phyloP scores from a whole-genome alignment of 495 filamentous ascomycete genomes.

The Antarctomyces pellizariae region DNA sequence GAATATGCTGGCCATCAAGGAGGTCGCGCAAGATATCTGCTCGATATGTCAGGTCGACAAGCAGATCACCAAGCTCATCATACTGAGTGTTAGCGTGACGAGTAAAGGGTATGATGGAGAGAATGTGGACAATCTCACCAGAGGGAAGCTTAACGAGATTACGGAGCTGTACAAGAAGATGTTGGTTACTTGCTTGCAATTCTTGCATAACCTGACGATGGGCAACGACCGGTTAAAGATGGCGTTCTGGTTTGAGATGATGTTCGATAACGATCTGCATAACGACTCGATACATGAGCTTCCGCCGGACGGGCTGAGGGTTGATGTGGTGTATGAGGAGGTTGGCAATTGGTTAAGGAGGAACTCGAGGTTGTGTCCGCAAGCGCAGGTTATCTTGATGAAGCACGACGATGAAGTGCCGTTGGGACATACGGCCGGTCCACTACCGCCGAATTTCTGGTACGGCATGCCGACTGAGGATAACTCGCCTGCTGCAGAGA shows the following conservation, averaged over 20 bases:
- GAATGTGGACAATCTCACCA: constrained; percentile 38
- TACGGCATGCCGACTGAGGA: not conserved
- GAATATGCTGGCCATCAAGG: constrained; percentile 63
- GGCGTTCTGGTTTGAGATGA: constrained; percentile 60
- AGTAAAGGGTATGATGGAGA: constrained; percentile 80
- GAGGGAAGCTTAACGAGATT: constrained; percentile 25
- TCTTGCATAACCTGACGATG: constrained; percentile 78
- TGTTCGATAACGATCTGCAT: constrained; percentile 40
- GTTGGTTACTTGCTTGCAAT: constrained; percentile 70
- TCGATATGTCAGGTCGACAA: constrained; percentile 57
- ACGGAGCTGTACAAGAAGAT: constrained; percentile 58
- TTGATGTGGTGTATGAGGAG: constrained; percentile 11
- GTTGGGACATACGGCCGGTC: constrained; percentile 7
- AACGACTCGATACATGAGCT: constrained; percentile 12
- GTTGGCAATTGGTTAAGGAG: constrained; percentile 11
- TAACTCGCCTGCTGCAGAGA: not conserved
- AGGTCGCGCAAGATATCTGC: constrained; percentile 68
- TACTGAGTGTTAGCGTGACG: constrained; percentile 66
- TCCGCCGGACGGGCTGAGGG: constrained; percentile 11
- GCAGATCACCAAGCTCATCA: constrained; percentile 60
- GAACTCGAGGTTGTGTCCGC: constrained; percentile 6
- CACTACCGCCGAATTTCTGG: constrained; percentile 5
- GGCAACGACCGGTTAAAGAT: constrained; percentile 83
- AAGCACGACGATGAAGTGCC: constrained; percentile 8
- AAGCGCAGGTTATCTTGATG: constrained; percentile 7